Evolutionary conservation across 1,284 basidiomycete species (phyloP).

Genomic region (Stygiomarasmius scandens): DNA sequence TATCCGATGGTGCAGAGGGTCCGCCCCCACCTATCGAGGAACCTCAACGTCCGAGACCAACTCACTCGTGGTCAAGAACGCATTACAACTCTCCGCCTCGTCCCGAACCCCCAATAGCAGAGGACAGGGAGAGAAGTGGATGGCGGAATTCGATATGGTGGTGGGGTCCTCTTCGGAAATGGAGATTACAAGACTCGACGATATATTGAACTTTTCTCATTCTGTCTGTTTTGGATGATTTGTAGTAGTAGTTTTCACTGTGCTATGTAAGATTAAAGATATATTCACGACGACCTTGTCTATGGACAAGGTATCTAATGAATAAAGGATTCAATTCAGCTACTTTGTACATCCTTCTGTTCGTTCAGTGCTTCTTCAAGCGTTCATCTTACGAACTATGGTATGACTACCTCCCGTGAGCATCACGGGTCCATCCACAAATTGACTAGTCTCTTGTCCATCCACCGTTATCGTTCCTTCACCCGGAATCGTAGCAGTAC

Average conservation of each 20-base stretch:
- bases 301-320: too few species aligned
- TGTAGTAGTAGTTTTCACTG: too few species aligned
- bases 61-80: slow-evolving; percentile 8
- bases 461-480: slow-evolving; percentile 33
- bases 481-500: slow-evolving; percentile 32
- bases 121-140: slow-evolving; percentile 1
- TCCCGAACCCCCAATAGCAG: neutral
- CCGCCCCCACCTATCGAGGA: neutral
- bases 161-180: slow-evolving; percentile 75
- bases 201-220: slow-evolving; percentile 46
- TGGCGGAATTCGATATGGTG: slow-evolving; percentile 62
- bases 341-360: neutral
- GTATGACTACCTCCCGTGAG: neutral
- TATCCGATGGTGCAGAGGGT: neutral
- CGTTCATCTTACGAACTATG: neutral
- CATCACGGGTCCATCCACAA: neutral
- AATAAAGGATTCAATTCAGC: too few species aligned
- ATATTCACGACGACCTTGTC: too few species aligned
- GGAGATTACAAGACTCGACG: slow-evolving; percentile 77
- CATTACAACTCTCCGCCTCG: slow-evolving; percentile 16
- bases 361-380: neutral
- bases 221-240: neutral
- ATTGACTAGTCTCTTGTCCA: slow-evolving; percentile 12
- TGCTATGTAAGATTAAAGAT: too few species aligned
- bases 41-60: neutral